A percentile compares a stretch with the other conserved stretches of the same genome.
Evolutionary conservation across 2,329 filamentous ascomycete genomes (phyloP).

Genomic region (Aspergillus neoniger): DNA sequence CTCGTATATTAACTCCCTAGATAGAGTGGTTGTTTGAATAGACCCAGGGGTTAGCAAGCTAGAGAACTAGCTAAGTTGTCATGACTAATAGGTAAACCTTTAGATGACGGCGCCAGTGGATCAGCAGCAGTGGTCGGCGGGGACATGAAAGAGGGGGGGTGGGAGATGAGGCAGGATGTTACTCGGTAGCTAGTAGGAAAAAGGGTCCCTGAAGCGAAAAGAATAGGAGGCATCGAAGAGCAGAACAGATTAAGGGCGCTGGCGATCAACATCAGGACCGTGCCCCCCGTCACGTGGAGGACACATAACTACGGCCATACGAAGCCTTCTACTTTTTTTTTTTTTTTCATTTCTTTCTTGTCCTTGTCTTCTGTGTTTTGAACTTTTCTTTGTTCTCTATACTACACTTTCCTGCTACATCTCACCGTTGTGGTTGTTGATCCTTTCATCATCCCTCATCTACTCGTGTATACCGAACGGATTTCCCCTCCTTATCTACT

Average conservation of each 20-base stretch:
- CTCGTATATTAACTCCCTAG: constrained; percentile 1
- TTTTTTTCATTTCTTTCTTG: background rate
- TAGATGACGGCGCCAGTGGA: constrained; percentile 10
- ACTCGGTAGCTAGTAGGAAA: background rate
- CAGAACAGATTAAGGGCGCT: constrained; percentile 13
- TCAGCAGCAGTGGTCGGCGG: constrained; percentile 9
- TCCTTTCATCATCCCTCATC: background rate
- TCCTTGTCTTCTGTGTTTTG: background rate
- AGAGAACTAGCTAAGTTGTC: background rate
- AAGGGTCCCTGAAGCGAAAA: constrained; percentile 6
- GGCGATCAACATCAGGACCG: constrained; percentile 18
- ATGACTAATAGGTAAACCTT: background rate
- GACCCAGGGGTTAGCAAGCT: background rate
- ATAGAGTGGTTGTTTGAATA: background rate
- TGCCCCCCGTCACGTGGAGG: constrained; percentile 19
- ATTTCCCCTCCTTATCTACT: background rate
- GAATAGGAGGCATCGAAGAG: constrained; percentile 1
- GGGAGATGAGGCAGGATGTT: constrained; percentile 14
- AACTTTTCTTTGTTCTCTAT: background rate
- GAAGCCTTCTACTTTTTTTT: background rate
- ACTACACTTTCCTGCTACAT: background rate
- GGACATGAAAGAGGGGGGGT: constrained; percentile 6
- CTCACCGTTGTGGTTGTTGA: background rate
- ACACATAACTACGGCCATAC: constrained; percentile 6
- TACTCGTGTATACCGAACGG: background rate